These are phyloP conservation scores for Hypholoma fasciculare DNA, from an alignment of 768 basidiomycete species.

Conservation along the genomic window DNA sequence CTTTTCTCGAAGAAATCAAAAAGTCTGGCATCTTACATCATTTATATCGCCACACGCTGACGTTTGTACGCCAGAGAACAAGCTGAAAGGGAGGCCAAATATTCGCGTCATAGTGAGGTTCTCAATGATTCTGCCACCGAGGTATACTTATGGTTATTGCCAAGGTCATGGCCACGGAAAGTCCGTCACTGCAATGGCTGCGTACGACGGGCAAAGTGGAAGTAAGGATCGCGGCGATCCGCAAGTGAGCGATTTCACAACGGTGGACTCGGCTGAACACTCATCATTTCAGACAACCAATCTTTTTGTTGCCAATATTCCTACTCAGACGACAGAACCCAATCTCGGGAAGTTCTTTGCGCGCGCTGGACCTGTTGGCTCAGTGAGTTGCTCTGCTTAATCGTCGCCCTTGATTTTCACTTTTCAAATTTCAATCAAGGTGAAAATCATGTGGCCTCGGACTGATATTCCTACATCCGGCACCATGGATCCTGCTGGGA, in stretches of 20 bases:
- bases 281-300: slow-evolving; percentile 76
- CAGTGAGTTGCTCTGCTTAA: slow-evolving; percentile 44
- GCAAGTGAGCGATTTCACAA: slow-evolving; percentile 48
- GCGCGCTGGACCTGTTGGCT: slow-evolving; percentile 88
- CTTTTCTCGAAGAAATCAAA: slow-evolving; percentile 96
- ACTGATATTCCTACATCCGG: slow-evolving; percentile 60
- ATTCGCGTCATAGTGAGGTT: slow-evolving; percentile 61
- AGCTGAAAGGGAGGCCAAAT: slow-evolving; percentile 85
- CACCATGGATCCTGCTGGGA: slow-evolving; percentile 75
- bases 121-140: not conserved
- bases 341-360: slow-evolving; percentile 90
- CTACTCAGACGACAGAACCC: slow-evolving; percentile 83
- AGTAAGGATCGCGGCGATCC: slow-evolving; percentile 89
- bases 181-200: slow-evolving; percentile 92
- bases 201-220: slow-evolving; percentile 89
- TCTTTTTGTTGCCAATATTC: slow-evolving; percentile 93
- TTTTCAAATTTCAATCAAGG: slow-evolving; percentile 41
- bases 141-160: slow-evolving; percentile 1
- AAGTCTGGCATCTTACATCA: slow-evolving; percentile 43
- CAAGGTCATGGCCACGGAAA: slow-evolving; percentile 59
- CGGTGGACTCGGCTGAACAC: not conserved
- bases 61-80: slow-evolving; percentile 69
- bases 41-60: not conserved
- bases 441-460: slow-evolving; percentile 99
- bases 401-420: not conserved